A percentile compares a stretch with the other conserved stretches of the same genome.
These are phyloP conservation scores for Aspergillus baeticus DNA, from an alignment of 495 filamentous ascomycete species.

Conservation along the genomic window DNA sequence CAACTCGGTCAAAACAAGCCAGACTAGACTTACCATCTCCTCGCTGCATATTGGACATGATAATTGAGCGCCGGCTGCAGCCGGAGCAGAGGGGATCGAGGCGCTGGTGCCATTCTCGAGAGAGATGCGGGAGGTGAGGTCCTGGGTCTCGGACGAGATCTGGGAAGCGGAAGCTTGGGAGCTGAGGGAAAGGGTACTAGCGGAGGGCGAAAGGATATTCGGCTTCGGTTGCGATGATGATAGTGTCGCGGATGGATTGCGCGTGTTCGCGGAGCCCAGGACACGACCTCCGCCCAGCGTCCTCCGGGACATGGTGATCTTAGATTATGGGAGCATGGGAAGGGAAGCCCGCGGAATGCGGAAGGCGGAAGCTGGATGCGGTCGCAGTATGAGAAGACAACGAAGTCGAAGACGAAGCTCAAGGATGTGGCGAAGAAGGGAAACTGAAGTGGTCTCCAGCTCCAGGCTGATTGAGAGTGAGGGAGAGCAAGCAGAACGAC, in stretches of 20 bases:
- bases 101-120: conserved; percentile 51
- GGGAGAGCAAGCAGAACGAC: background rate
- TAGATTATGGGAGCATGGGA: conserved; percentile 41
- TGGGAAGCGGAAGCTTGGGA: conserved; percentile 64
- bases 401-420: background rate
- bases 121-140: conserved; percentile 58
- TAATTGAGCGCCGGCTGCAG: conserved; percentile 61
- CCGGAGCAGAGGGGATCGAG: conserved; percentile 47
- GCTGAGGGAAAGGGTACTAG: conserved; percentile 58
- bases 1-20: conserved; percentile 4
- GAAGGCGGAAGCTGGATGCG: conserved; percentile 5
- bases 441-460: conserved; percentile 1
- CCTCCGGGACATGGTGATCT: conserved; percentile 67
- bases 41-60: conserved; percentile 95
- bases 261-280: conserved; percentile 75
- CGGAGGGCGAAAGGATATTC: conserved; percentile 57
- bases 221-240: conserved; percentile 54
- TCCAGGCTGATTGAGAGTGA: conserved; percentile 1
- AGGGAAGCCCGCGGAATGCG: conserved; percentile 17
- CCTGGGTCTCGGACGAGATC: conserved; percentile 55
- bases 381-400: conserved; percentile 12
- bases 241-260: conserved; percentile 64
- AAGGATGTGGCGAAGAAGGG: background rate
- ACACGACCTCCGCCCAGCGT: conserved; percentile 88
- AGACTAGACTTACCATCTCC: conserved; percentile 71